Base-by-base conservation (phyloP, 148 eudicot species). In the Cornus florida region DNA sequence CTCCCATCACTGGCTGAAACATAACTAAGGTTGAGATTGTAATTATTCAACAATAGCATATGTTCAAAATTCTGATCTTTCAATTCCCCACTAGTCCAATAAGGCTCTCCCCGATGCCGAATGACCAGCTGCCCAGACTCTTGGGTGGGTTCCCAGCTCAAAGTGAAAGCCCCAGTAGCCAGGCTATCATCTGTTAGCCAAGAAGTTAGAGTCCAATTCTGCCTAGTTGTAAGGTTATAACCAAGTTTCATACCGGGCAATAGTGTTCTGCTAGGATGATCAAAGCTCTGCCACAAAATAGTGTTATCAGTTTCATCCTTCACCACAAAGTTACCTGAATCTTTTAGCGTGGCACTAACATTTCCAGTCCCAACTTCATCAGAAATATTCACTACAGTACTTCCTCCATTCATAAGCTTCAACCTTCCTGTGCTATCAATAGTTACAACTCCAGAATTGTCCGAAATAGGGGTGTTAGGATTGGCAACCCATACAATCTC, bases 211-310 rank as follows among this genome's bases (percentile, higher is more conserved):
- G 79, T 75, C 83, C 83, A 81, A 32, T 76, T 75, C 13, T 71
- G 62, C 46, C 71, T 60, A 10, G 79, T 32, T 17, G 68, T 81
- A 8, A 16, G 10, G 48, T 70, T 70, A 17, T 7, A 69, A 10
- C 83, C 83, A 9, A 81, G 32, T 65, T 81, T 81, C 83, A 81
- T 81, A 2, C 79, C 83, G 0, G 83, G 83, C 12, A 81, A 43
- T 28, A 75, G 83, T 0, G 46, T 17, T 14, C 69, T 23, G 19
- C 69, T 28, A 11, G 70, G 70, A 31, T 67, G 70, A 24, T 67
- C 70, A 31, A 67, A 67, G 70, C 70, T 67, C 24, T 67, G 16
- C 70, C 70, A 67, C 12, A 67, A 23, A 10, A 9, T 22, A 0
- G 38, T 31, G 14, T 24, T 8, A 31, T 20, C 7, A 20, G 70